Conservation (phyloP, 2,329 filamentous ascomycete genomes). For the Arachnopeziza araneosa region DNA sequence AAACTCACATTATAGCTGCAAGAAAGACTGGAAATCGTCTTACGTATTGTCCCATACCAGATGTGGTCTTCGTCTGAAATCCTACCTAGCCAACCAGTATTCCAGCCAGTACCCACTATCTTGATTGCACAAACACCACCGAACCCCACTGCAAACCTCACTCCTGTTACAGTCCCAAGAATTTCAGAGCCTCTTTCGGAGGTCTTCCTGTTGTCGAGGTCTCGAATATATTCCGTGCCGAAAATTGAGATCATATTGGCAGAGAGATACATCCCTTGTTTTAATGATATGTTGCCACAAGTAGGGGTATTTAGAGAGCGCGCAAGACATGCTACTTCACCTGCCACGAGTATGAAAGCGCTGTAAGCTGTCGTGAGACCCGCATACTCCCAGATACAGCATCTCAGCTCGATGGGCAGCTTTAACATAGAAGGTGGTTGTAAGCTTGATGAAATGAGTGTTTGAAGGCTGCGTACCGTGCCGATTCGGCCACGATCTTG, state of each 20-base stretch:
- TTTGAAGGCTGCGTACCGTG: no score
- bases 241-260: conserved; percentile 10
- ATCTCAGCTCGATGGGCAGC: conserved; percentile 10
- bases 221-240: conserved; percentile 10
- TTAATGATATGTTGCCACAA: conserved; percentile 3
- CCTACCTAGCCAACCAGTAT: conserved; percentile 10
- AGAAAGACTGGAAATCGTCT: neutral
- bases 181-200: conserved; percentile 5
- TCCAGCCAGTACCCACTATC: conserved; percentile 10
- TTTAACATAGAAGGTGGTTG: neutral
- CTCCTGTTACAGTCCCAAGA: neutral
- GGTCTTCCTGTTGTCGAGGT: neutral
- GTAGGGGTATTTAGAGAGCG: conserved; percentile 2
- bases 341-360: conserved; percentile 9
- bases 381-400: conserved; percentile 10
- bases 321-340: conserved; percentile 8
- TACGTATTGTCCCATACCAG: conserved; percentile 9
- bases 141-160: conserved; percentile 6
- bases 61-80: conserved; percentile 3
- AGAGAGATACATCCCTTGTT: conserved; percentile 7
- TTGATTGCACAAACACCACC: conserved; percentile 13
- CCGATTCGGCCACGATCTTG: no score
- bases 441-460: no score
- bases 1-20: conserved; percentile 13
- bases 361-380: conserved; percentile 4